phyloP scores from a whole-genome alignment of 805 yeast species.

The Suhomyces emberorum region DNA sequence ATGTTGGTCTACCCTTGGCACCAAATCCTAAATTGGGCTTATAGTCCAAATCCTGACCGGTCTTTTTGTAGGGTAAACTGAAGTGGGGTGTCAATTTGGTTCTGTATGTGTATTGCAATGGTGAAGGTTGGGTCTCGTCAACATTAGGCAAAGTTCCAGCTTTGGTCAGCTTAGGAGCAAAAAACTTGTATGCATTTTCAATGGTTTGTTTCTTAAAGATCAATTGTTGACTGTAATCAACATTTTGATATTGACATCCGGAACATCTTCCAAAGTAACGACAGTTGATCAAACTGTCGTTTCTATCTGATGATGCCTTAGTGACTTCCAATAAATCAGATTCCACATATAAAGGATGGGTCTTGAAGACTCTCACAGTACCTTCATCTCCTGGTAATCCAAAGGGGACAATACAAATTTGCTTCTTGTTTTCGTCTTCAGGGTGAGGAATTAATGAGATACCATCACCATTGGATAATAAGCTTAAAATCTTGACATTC shows the following conservation, averaged over 20 bases:
- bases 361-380: conserved; percentile 66
- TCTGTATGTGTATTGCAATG: conserved; percentile 71
- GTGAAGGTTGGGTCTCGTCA: conserved; percentile 68
- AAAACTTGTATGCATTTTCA: conserved; percentile 73
- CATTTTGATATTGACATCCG: conserved; percentile 90
- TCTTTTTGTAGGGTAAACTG: conserved; percentile 61
- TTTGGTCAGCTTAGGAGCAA: conserved; percentile 55
- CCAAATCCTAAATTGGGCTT: conserved; percentile 88
- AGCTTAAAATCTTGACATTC: conserved; percentile 53
- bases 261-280: conserved; percentile 89
- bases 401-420: conserved; percentile 80
- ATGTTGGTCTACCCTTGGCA: conserved; percentile 70
- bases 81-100: conserved; percentile 97
- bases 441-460: conserved; percentile 69
- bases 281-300: conserved; percentile 65
- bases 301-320: conserved; percentile 30
- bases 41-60: conserved; percentile 22
- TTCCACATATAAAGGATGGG: conserved; percentile 72
- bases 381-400: conserved; percentile 84
- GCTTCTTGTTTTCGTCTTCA: conserved; percentile 38
- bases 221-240: conserved; percentile 71
- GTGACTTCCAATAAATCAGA: conserved; percentile 63
- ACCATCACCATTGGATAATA: conserved; percentile 87
- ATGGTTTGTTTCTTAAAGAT: conserved; percentile 71
- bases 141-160: conserved; percentile 54